These are phyloP conservation scores for Massarina eburnea DNA, from an alignment of 2,329 filamentous ascomycete genomes.

Conservation along the genomic window DNA sequence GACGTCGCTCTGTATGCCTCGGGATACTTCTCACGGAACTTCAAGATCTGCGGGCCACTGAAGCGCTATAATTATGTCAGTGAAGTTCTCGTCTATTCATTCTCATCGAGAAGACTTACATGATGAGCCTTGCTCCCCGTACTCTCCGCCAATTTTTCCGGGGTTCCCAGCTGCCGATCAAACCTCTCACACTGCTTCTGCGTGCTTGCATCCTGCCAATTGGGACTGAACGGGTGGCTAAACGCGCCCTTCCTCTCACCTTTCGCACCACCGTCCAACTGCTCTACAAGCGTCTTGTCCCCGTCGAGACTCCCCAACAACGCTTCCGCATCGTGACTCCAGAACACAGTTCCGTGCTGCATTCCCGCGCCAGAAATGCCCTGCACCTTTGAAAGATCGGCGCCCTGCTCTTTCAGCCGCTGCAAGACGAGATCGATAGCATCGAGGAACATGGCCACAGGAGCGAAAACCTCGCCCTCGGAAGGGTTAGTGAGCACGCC, in stretches of 20 bases:
- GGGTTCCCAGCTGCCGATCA: conserved; percentile 68
- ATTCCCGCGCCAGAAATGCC: conserved; percentile 91
- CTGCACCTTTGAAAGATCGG: conserved; percentile 73
- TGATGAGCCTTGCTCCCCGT: conserved; percentile 96
- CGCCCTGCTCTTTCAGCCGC: conserved; percentile 67
- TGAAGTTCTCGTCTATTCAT: not conserved
- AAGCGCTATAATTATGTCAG: conserved; percentile 66
- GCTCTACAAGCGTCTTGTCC: conserved; percentile 66
- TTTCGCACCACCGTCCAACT: conserved; percentile 56
- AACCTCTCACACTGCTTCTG: conserved; percentile 89
- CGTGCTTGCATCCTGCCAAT: conserved; percentile 98
- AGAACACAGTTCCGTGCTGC: conserved; percentile 97
- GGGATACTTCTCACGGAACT: conserved; percentile 78
- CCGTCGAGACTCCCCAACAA: conserved; percentile 64
- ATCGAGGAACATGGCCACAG: conserved; percentile 92
- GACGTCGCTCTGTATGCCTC: conserved; percentile 77
- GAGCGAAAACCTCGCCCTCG: conserved; percentile 88
- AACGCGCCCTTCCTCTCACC: conserved; percentile 60
- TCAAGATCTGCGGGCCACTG: conserved; percentile 94
- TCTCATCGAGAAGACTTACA: conserved; percentile 57
- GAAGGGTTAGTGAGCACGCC: conserved; percentile 80
- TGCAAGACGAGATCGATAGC: conserved; percentile 82
- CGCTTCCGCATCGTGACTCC: conserved; percentile 70
- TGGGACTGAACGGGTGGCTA: conserved; percentile 84
- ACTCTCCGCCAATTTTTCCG: conserved; percentile 69